Evolutionary conservation across 371 early-diverging fungal species (phyloP).

Genomic region (Zopfochytrium polystomum): DNA sequence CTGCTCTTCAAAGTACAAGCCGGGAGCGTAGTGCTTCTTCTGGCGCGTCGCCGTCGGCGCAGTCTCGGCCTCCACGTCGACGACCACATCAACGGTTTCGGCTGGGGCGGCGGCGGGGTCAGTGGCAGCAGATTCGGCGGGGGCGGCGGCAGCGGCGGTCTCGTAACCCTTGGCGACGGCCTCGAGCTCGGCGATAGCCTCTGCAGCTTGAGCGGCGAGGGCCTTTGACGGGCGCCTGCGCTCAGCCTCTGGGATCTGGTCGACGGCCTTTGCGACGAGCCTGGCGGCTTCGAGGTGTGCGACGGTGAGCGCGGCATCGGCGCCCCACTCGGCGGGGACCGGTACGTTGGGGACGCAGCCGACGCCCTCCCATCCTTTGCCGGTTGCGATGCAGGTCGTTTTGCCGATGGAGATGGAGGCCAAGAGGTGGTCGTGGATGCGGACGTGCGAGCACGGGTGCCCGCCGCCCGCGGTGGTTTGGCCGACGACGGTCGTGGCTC

Average conservation of each 20-base stretch:
- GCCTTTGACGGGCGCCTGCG: background rate
- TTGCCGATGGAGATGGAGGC: constrained; percentile 22
- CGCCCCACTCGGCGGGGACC: constrained; percentile 3
- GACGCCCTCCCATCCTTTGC: constrained; percentile 20
- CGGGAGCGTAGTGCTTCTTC: background rate
- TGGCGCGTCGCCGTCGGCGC: background rate
- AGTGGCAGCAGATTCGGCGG: constrained; percentile 2
- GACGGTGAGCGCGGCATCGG: constrained; percentile 14
- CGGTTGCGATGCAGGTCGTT: constrained; percentile 9
- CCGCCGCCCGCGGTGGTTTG: constrained; percentile 23
- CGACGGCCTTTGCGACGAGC: background rate
- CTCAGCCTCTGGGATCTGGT: background rate
- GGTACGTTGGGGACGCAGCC: too few relatives aligned
- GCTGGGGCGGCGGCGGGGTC: background rate
- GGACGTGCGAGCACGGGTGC: constrained; percentile 13
- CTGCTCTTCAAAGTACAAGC: background rate
- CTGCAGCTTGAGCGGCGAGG: background rate
- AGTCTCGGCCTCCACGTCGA: background rate
- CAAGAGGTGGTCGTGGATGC: constrained; percentile 7
- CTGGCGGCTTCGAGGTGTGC: constrained; percentile 6
- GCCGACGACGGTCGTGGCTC: constrained; percentile 11
- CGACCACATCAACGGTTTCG: background rate
- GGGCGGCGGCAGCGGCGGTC: background rate
- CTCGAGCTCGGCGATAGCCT: background rate
- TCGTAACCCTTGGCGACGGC: background rate